Evolutionary conservation across 177 flowering plant species (phyloP), one percentile per base, ranked within the genome.

Genomic region (Vitis hybrid): DNA sequence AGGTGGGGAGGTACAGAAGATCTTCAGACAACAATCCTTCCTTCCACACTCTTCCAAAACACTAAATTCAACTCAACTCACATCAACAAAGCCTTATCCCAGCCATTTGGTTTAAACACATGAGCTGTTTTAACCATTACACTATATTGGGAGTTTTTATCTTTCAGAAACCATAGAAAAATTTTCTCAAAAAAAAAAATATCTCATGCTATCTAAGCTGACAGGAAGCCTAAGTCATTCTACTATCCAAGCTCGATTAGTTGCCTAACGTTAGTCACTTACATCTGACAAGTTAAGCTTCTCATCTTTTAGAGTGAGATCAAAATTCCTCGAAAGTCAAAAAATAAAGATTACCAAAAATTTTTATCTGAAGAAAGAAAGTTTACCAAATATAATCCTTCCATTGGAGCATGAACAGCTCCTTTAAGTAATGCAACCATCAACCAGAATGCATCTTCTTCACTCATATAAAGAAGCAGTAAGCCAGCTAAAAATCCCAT

Each of bases 381-480:
- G 26, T 3, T 69, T 83, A 93, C 98, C 92, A 85, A 84, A 81
- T 96, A 96, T 39, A 96, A 63, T 56, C 99, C 99, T 83, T 96
- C 99, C 99, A 96, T 96, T 53, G 99, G 98, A 14, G 94, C 89
- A 78, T 96, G 99, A 31, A 93, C 93, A 14, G 98, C 98, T 74
- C 99, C 99, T 79, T 96, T 96, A 56, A 96, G 76, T 75, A 96
- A 83, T 59, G 98, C 98, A 72, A 93, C 99, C 79, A 93, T 69
- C 55, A 96, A 73, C 98, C 99, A 96, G 78, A 96, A 96, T 62
- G 98, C 99, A 87, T 96, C 99, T 81, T 96, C 99, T 82, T 96
- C 98, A 70, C 99, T 90, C 99, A 96, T 96, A 73, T 96, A 96
- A 66, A 96, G 99, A 76, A 96, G 98, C 84, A 96, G 77, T 5